phyloP scores from a whole-genome alignment of 192 early-diverging fungal genomes.

The Piromyces sp. region DNA sequence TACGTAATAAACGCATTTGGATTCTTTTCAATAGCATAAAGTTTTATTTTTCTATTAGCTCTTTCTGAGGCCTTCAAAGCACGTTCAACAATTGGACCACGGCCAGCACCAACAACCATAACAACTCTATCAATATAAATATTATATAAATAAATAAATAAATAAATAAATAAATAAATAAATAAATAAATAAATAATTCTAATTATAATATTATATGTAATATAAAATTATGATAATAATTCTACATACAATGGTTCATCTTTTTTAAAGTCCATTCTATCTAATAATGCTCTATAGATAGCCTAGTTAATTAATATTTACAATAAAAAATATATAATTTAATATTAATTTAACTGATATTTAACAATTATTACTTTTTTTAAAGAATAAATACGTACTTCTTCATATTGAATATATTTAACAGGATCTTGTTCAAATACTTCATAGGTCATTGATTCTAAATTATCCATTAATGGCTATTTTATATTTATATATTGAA shows the following conservation, averaged over 20 bases:
- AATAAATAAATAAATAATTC: constrained; percentile 1
- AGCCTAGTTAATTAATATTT: constrained; percentile 4
- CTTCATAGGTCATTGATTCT: constrained; percentile 83
- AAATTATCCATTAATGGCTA: constrained; percentile 91
- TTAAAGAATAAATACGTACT: constrained; percentile 14
- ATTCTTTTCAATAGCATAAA: constrained; percentile 93
- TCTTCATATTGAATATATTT: constrained; percentile 86
- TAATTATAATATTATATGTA: too few relatives aligned
- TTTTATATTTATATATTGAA: background rate
- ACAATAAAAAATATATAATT: background rate
- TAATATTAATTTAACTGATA: too few relatives aligned
- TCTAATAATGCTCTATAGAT: constrained; percentile 18
- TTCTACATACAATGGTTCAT: background rate
- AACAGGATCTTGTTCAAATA: constrained; percentile 85
- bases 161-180: constrained; percentile 21
- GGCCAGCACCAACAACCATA: constrained; percentile 87
- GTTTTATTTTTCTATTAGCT: constrained; percentile 31
- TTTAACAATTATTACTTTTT: too few relatives aligned
- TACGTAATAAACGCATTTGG: constrained; percentile 56
- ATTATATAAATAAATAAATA: too few relatives aligned
- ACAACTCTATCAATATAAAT: constrained; percentile 33
- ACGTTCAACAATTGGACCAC: constrained; percentile 83
- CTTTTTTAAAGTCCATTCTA: constrained; percentile 5
- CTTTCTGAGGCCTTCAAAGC: constrained; percentile 57
- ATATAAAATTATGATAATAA: too few relatives aligned